Evolutionary conservation across 805 yeast genomes (phyloP), one percentile per base, ranked within the genome.

Genomic region (Metschnikowia cubensis): DNA sequence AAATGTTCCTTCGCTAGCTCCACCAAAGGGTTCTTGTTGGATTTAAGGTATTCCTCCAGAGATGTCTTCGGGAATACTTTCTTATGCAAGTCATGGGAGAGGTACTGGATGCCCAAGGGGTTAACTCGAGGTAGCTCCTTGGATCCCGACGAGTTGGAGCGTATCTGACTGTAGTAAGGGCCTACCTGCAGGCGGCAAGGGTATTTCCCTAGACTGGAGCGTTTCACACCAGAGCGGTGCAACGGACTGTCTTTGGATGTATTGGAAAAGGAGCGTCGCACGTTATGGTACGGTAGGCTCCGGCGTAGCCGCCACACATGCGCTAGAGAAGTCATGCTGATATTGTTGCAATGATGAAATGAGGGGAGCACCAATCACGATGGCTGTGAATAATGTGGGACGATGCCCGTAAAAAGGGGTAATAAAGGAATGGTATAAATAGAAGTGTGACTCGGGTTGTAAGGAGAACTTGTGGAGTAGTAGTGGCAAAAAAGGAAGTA

Each of bases 21-120:
- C 15, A 62, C 54, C 20, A 70, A 51, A 6, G 52, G 60, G 1
- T 80, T 64, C 34, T 70, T 56, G 25, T 67, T 59, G 29, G 65
- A 62, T 22, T 68, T 61, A 22, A 52, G 58, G 58, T 62, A 68
- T 44, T 54, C 66, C 29, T 52, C 62, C 35, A 61, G 63, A 50
- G 62, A 53, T 10, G 55, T 58, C 5, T 49, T 54, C 15, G 84
- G 86, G 62, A 88, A 89, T 0, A 89, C 62, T 57, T 84, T 88
- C 14, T 59, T 52, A 50, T 83, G 90, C 11, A 89, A 63, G 0
- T 71, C 69, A 3, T 69, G 65, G 0, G 94, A 81, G 18, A 89
- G 69, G 56, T 87, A 85, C 61, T 89, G 96, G 25, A 89, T 86
- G 0, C 96, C 96, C 6, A 87, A 85, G 17, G 85, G 85, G 62